Evolutionary conservation across 202 grass and related monocot species (phyloP).

Genomic region (Alloteropsis angusta): DNA sequence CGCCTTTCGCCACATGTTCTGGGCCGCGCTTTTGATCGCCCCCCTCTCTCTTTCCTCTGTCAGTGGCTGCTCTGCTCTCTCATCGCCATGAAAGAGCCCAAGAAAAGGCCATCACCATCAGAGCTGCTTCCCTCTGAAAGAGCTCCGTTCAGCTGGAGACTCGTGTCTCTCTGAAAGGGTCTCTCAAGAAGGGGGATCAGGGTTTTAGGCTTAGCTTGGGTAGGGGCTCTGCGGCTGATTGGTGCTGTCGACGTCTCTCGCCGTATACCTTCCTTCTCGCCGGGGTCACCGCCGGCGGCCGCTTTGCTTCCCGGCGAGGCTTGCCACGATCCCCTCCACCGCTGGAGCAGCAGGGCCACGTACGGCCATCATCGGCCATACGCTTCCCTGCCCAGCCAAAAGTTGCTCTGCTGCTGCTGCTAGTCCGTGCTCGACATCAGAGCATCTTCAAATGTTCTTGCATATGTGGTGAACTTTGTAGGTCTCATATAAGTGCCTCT

Average conservation of each 20-base stretch:
- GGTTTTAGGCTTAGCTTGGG: background rate
- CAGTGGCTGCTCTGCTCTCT: background rate
- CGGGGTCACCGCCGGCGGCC: conserved; percentile 35
- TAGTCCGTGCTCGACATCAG: background rate
- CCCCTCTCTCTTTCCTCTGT: background rate
- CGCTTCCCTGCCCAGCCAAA: background rate
- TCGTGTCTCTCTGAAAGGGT: background rate
- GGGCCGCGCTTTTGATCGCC: background rate
- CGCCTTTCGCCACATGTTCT: conserved; percentile 33
- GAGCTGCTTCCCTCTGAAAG: conserved; percentile 21
- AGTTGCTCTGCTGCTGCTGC: background rate
- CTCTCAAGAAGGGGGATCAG: conserved; percentile 8
- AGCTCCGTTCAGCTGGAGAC: background rate
- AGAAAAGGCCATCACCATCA: background rate
- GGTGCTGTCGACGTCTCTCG: background rate
- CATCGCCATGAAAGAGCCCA: background rate
- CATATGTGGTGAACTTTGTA: background rate
- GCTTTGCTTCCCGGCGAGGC: conserved; percentile 44
- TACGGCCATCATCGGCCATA: background rate
- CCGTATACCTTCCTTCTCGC: conserved; percentile 60
- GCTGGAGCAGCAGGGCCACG: background rate
- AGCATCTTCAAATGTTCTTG: background rate
- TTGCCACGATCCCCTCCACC: conserved; percentile 11
- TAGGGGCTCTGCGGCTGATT: background rate
- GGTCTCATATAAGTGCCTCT: background rate